Evolutionary conservation across 345 rosid genomes (phyloP).

Genomic region (Nephelium lappaceum): DNA sequence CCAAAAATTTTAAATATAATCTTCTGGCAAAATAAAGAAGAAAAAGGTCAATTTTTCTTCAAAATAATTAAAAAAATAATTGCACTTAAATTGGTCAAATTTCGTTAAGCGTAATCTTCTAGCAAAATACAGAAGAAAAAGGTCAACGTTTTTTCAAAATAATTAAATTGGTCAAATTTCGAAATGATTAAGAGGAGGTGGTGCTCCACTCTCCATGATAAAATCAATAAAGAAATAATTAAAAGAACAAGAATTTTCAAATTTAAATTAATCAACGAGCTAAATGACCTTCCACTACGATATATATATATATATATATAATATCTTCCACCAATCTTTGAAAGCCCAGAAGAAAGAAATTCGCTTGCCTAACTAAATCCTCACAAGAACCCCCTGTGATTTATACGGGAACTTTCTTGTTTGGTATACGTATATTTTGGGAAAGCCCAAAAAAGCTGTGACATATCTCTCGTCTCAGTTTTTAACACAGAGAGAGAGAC

Average conservation of each 20-base stretch:
- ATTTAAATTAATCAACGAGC: background rate
- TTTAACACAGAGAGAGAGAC: background rate
- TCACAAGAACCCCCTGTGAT: background rate
- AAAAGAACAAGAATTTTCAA: background rate
- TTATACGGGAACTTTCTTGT: conserved; percentile 1
- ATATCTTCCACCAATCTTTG: background rate
- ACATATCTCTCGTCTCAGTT: background rate
- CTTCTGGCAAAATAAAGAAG: too few relatives aligned
- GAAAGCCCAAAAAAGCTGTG: background rate
- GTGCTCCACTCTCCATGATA: background rate
- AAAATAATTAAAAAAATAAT: background rate
- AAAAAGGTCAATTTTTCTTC: background rate
- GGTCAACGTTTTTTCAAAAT: background rate
- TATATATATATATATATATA: too few relatives aligned
- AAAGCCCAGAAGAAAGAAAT: background rate
- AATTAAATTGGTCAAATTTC: background rate
- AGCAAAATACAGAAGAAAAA: background rate
- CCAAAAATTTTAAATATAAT: too few relatives aligned
- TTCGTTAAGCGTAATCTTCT: background rate
- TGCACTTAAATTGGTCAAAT: background rate
- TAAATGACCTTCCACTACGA: background rate
- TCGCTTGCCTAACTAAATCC: background rate
- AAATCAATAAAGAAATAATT: background rate
- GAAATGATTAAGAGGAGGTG: background rate
- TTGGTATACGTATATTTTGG: background rate